Conservation (phyloP, 495 filamentous ascomycete species). For the Tuber aestivum region DNA sequence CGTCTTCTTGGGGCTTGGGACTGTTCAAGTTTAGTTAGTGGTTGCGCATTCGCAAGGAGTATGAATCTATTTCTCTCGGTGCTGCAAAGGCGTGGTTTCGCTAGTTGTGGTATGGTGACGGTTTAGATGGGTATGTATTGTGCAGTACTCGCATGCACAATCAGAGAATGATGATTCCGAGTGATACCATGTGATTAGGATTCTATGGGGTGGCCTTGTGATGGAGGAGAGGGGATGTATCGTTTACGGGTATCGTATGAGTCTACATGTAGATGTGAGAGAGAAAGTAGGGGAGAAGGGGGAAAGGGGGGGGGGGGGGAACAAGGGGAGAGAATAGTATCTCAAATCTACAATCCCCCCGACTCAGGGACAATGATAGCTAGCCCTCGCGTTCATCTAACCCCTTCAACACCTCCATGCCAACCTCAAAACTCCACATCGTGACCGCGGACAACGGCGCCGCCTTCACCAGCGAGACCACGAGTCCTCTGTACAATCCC, state of each 20-base stretch:
- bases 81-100: neutral
- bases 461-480: constrained; percentile 85
- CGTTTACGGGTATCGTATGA: neutral
- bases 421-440: constrained; percentile 95
- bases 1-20: neutral
- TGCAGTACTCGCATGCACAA: neutral
- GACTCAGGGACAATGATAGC: neutral
- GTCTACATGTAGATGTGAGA: neutral
- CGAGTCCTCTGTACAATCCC: constrained; percentile 82
- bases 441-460: constrained; percentile 92
- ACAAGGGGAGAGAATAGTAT: neutral
- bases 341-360: neutral
- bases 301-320: neutral
- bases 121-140: neutral
- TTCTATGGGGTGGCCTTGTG: neutral
- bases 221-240: neutral
- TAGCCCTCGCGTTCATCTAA: constrained; percentile 39
- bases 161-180: neutral
- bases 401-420: constrained; percentile 55
- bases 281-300: neutral
- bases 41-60: neutral
- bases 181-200: neutral
- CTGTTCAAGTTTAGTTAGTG: neutral
- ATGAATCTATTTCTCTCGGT: neutral
- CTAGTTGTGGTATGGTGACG: neutral